Evolutionary conservation across 169 alveolate species (phyloP), one percentile per base, ranked within the genome.

Genomic region (Plasmodium billcollinsi): DNA sequence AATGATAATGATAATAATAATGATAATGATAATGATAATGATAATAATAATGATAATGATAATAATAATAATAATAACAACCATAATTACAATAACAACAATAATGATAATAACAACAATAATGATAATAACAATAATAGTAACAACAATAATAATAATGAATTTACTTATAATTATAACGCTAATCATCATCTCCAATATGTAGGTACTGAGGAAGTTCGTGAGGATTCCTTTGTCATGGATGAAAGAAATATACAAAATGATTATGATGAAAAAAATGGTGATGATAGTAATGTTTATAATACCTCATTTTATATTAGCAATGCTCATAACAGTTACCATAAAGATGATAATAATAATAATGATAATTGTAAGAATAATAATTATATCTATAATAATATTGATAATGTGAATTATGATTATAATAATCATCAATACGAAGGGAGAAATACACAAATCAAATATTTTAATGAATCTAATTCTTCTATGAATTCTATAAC

Each of bases 401-500:
- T 6, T 56, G 49, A 80, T 4, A 15, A 67, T 2, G 24, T 18
- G 0, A 63, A 24, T 26, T 33, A 12, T 52, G 62, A 52, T 52
- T n/a, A 52, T 52, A 52, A 52, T 56, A 56, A 56, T 56, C 18
- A 39, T 7, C 11, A 6, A 39, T 39, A 39, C 5, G 47, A 39
- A 39, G 11, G 29, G 11, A 49, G 18, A 78, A 43, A 45, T 12
- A 14, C 65, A 56, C 18, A 67, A n/a, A 78, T 14, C 29, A 65
- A 72, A 21, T 71, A 21, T 33, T 67, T 69, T 61, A 83, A 69
- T 49, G 74, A 83, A 6, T 83, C 91, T 6, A 80, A 80, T 26
- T 52, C 91, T 0, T 52, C 83, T n/a, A 69, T 83, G 66, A 83
- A 83, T 56, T 69, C 73, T 4, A 69, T 69, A 12, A 83, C 83